Base-by-base conservation (phyloP, 331 rosid genomes). In the Arachis monticola region DNA sequence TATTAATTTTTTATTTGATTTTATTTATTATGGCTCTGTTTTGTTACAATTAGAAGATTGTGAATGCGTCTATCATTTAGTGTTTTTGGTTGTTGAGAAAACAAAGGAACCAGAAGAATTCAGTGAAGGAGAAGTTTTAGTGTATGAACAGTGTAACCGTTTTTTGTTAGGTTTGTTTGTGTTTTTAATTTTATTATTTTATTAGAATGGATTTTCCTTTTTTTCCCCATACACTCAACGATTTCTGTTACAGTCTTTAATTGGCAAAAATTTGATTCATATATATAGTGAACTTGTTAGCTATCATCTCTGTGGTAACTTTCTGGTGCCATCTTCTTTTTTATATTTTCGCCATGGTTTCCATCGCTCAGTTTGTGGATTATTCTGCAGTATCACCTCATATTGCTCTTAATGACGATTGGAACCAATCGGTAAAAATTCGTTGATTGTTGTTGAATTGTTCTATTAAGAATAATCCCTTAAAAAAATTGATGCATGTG, bases 71-170 rank as follows among this genome's bases (percentile, higher is more conserved):
- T 12, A 77, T 69, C 80, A 79, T 83, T 35, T 35, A 35, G 40
- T 83, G 85, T 61, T 13, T 73, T 71, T 65, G 11, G 78, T 76
- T 79, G 38, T 35, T 60, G 52, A 45, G 52, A 72, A 51, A 13
- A 32, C 79, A 6, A 35, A 35, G n/a, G 45, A 45, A 60, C 41
- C 9, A 35, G 41, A 64, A 13, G 9, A 35, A 2, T 35, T 35
- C 40, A 35, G 40, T 27, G 8, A 11, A 6, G 13, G 63, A 74
- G 65, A 74, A 51, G 58, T 73, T 80, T 48, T 68, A 62, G 69
- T 59, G 13, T 77, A 75, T 65, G 51, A 77, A 83, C 85, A 51
- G 57, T 53, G 59, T 14, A 53, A 53, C 59, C 17, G 27, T 8
- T 13, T 53, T 53, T 53, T 22, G 27, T 5, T 53, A 4, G 22